Base-by-base conservation (phyloP, 805 yeast species). In the Hanseniaspora guilliermondii region DNA sequence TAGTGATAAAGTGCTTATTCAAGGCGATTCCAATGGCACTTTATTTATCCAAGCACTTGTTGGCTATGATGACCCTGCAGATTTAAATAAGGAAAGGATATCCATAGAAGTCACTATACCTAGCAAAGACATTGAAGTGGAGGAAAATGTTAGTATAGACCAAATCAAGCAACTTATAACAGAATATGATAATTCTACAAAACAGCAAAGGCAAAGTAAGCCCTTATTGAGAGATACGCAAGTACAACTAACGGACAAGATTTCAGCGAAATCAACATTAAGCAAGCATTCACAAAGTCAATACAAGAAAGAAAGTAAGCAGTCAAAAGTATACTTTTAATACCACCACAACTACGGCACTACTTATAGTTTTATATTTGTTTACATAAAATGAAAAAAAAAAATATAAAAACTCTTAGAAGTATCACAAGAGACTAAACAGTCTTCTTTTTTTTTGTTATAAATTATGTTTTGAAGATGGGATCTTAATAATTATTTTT, bases 21-120 rank as follows among this genome's bases (percentile, higher is more conserved):
- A 52, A 37, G 40, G 55, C 3, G 55, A 52, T 21, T 35, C 33
- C 1, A 40, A 52, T 21, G 55, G 55, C 1, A 52, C 55, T 9
- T 19, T 52, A 4, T 52, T 52, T 22, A 52, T 52, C 6, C 55
- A 52, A 30, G 55, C 55, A 0, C 40, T 52, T 4, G 55, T 52
- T 2, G 55, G 55, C 9, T 16, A 39, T 9, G 47, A 39, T 3
- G 36, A 52, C 32, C 22, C 40, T 8, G 38, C 16, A 6, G 35
- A 25, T 21, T 6, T 17, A 17, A 47, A 52, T n/a, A 42, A 25
- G 27, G 55, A 52, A 16, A 42, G 55, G 22, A 52, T 52, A 33
- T 52, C 55, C 8, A 52, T 52, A 14, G 55, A 52, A 44, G 41
- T 52, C 5, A 52, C 55, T 25, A 42, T 52, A 33, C 55, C 55